Base-by-base conservation (phyloP, 1,284 basidiomycete species). In the Ustilago sp. region DNA sequence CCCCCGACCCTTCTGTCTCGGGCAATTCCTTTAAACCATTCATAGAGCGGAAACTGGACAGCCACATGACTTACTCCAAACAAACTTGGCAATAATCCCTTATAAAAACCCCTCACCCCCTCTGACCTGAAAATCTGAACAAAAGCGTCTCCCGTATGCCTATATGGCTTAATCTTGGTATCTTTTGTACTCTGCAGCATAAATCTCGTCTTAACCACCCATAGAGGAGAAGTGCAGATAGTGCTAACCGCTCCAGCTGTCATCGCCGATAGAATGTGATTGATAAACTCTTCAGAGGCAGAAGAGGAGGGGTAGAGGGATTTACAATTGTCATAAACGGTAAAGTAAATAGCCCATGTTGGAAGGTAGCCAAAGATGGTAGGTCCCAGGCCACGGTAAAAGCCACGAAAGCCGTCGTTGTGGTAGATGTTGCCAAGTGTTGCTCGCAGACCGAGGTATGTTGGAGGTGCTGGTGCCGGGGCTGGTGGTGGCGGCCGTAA, bases 271-370 rank as follows among this genome's bases (percentile, higher is more conserved):
- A 79, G 45, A n/a, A 85, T 85, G 56, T 86, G 84, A 32, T 73
- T 82, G 28, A 80, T 34, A 51, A 84, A 84, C 15, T 80, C 77
- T 6, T 79, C 66, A 5, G 63, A 63, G 4, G 73, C 71, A 0
- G 39, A 41, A 1, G 36, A 56, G 11, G 43, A 45, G n/a, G 43
- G 43, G 13, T 45, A 45, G 11, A 58, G 34, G 9, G 28, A 17
- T 47, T 86, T 86, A 57, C 77, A 74, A 8, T 48, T 58, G 45
- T 86, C 84, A 53, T 86, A 86, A 0, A 85, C 81, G 32, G 78
- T 79, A 71, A 86, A 86, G 71, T 85, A 86, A 50, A 86, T 84
- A 13, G 83, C 83, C 84, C 84, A 86, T 1, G 84, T 86, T 1
- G 84, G 84, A 4, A 86, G 59, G 51, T 86, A 86, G 7, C 84